These are phyloP conservation scores for Aegilops tauschii DNA, from an alignment of 176 grass and related monocot genomes.

Conservation along the genomic window DNA sequence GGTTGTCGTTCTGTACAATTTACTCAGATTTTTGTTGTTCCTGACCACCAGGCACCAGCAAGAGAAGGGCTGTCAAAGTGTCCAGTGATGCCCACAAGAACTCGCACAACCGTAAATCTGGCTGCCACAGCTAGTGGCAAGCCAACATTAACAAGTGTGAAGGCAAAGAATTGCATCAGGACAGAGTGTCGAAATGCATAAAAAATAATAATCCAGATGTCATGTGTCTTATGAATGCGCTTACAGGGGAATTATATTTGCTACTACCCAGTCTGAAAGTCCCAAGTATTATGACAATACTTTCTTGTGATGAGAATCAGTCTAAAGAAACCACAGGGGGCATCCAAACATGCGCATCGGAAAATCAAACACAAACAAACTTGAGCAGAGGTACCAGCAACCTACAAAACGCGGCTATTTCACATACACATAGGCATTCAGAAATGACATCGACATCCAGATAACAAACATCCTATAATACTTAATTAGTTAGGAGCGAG, in stretches of 20 bases:
- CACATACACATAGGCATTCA: background rate
- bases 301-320: no score
- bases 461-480: background rate
- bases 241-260: no score
- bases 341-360: background rate
- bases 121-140: no score
- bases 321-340: background rate
- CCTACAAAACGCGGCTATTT: background rate
- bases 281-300: no score
- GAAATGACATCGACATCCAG: background rate
- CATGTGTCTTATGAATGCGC: no score
- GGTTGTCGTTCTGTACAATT: background rate
- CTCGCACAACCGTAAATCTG: background rate
- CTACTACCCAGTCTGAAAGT: no score
- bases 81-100: background rate
- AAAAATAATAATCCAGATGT: no score
- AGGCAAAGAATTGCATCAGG: no score
- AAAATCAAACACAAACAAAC: background rate
- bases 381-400: background rate
- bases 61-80: no score
- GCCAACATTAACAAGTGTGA: no score
- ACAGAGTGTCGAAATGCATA: no score
- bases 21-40: background rate
- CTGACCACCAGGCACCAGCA: background rate
- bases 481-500: background rate